Evolutionary conservation across 257 asterid species (phyloP).

Genomic region (Cruciata laevipes): DNA sequence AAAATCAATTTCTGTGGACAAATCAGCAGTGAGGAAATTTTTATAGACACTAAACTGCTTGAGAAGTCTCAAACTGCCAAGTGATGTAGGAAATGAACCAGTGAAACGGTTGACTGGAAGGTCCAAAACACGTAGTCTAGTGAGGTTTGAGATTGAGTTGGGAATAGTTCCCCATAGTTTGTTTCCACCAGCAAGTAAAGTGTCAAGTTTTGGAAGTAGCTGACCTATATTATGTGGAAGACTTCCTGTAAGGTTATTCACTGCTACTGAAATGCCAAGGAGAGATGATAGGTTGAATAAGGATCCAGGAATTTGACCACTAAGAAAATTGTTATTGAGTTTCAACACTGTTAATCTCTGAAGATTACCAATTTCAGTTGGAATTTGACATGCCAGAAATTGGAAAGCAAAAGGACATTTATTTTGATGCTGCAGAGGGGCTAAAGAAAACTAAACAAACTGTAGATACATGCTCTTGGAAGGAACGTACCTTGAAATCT

Average conservation of each 20-base stretch:
- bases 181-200: neutral
- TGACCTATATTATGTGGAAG: neutral
- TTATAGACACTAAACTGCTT: neutral
- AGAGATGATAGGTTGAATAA: constrained; percentile 2
- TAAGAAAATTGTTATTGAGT: neutral
- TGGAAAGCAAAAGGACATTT: neutral
- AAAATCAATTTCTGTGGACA: neutral
- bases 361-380: constrained; percentile 8
- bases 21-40: neutral
- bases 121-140: neutral
- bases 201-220: neutral
- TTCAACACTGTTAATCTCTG: neutral
- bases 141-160: neutral
- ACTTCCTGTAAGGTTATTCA: constrained; percentile 3
- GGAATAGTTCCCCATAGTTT: neutral
- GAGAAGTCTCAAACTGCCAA: constrained; percentile 1
- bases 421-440: neutral
- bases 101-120: neutral
- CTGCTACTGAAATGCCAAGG: accelerated
- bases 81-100: constrained; percentile 7
- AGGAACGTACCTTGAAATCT: constrained; percentile 3
- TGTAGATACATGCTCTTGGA: too few relatives aligned
- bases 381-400: neutral
- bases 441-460: neutral
- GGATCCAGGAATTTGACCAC: neutral